phyloP scores from a whole-genome alignment of 2,329 filamentous ascomycete species.

The Fusarium oligoseptatum region DNA sequence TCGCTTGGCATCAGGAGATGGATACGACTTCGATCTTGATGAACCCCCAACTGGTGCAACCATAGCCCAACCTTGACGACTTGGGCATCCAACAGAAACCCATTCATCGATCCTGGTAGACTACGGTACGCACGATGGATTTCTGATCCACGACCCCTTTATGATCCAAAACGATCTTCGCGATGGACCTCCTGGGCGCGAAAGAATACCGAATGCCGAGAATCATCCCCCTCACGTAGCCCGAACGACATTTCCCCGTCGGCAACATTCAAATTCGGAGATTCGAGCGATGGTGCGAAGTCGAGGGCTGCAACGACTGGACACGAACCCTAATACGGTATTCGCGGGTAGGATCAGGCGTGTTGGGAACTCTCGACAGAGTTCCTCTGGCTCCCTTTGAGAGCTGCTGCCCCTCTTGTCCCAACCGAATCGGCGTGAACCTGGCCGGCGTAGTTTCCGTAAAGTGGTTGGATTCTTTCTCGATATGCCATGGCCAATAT shows the following conservation, averaged over 20 bases:
- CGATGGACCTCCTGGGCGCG: not conserved
- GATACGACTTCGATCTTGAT: not conserved
- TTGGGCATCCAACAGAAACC: not conserved
- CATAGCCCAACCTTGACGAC: not conserved
- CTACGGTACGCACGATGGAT: not conserved
- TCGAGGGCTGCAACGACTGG: not conserved
- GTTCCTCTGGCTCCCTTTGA: not conserved
- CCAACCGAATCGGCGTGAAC: not conserved
- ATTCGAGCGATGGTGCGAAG: not conserved
- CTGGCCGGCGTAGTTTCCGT: not conserved
- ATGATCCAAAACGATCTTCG: not conserved
- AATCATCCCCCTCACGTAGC: not conserved
- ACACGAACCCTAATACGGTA: not conserved
- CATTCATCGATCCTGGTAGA: not conserved
- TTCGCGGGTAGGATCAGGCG: not conserved
- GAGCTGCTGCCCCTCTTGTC: not conserved
- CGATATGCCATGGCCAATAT: not conserved
- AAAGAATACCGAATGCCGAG: not conserved
- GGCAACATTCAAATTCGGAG: not conserved
- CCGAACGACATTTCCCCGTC: not conserved
- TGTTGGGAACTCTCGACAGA: not conserved
- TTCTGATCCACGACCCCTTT: not conserved
- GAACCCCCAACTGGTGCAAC: not conserved
- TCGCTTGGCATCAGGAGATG: not conserved
- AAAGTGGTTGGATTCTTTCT: not conserved